A percentile compares a stretch with the other conserved stretches of the same genome.
Conservation (phyloP, 352 stramenopile genomes). For the Phytophthora sansomeana region DNA sequence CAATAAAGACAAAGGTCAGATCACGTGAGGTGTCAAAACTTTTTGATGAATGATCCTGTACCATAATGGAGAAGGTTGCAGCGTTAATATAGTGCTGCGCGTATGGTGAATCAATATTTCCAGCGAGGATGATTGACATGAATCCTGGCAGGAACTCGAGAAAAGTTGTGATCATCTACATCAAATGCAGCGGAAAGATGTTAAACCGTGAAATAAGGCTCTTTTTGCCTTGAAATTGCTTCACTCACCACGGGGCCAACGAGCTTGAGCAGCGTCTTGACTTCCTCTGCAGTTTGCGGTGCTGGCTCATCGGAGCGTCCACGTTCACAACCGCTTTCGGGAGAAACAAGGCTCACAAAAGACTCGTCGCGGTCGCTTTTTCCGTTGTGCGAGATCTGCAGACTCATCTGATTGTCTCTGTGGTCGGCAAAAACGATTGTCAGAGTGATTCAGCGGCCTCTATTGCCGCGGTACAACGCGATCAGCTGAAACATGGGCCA, state of each 20-base stretch:
- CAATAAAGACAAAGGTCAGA: neutral
- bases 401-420: neutral
- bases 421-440: neutral
- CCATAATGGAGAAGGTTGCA: neutral
- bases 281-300: neutral
- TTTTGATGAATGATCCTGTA: neutral
- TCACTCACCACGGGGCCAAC: neutral
- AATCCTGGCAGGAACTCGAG: neutral
- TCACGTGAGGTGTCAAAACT: neutral
- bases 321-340: neutral
- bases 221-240: neutral
- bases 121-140: neutral
- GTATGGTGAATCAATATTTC: neutral
- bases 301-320: neutral
- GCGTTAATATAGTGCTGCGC: neutral
- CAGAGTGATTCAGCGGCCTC: neutral
- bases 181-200: neutral
- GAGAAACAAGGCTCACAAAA: constrained; percentile 6
- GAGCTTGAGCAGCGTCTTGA: neutral
- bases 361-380: constrained; percentile 8
- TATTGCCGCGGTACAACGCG: neutral
- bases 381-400: neutral
- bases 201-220: neutral
- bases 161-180: neutral
- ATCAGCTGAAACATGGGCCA: constrained; percentile 1